Percentiles rank a stretch among this genome's conserved stretches.
Conservation (phyloP, 208 protist genomes). For the Wallacemonas sp. region DNA sequence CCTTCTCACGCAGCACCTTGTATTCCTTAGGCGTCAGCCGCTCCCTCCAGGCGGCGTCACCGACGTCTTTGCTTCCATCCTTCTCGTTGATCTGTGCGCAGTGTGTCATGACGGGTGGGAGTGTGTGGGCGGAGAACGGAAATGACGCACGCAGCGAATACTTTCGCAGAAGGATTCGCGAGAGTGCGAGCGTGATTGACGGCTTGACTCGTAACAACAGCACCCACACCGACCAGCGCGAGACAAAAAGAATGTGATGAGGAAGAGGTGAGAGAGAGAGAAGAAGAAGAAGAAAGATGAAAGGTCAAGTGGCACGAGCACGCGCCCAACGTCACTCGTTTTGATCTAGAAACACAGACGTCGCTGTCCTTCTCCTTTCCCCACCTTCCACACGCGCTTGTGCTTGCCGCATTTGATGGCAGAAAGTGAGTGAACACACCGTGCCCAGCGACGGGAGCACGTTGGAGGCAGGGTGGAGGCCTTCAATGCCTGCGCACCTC, state of each 20-base stretch:
- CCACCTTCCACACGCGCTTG: not conserved
- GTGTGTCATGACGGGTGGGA: constrained; percentile 36
- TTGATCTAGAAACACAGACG: too few relatives aligned
- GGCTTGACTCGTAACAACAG: too few relatives aligned
- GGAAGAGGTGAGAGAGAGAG: not conserved
- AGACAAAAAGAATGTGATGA: not conserved
- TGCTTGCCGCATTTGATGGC: too few relatives aligned
- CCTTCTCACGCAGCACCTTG: constrained; percentile 74
- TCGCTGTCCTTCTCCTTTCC: too few relatives aligned
- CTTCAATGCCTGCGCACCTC: not conserved
- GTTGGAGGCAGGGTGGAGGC: not conserved
- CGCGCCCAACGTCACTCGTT: too few relatives aligned
- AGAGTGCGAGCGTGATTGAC: not conserved
- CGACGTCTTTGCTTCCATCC: constrained; percentile 70
- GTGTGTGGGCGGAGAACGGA: not conserved
- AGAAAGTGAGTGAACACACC: too few relatives aligned
- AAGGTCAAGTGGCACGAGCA: not conserved
- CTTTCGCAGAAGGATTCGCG: not conserved
- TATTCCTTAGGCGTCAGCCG: constrained; percentile 52
- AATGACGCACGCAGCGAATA: not conserved
- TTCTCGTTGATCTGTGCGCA: constrained; percentile 43
- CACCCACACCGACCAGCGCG: too few relatives aligned
- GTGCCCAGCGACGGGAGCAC: too few relatives aligned
- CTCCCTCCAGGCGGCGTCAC: constrained; percentile 57
- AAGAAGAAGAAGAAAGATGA: not conserved